Evolutionary conservation across 805 yeast species (phyloP), one percentile per base, ranked within the genome.

Genomic region (Cyberlindnera veronae): DNA sequence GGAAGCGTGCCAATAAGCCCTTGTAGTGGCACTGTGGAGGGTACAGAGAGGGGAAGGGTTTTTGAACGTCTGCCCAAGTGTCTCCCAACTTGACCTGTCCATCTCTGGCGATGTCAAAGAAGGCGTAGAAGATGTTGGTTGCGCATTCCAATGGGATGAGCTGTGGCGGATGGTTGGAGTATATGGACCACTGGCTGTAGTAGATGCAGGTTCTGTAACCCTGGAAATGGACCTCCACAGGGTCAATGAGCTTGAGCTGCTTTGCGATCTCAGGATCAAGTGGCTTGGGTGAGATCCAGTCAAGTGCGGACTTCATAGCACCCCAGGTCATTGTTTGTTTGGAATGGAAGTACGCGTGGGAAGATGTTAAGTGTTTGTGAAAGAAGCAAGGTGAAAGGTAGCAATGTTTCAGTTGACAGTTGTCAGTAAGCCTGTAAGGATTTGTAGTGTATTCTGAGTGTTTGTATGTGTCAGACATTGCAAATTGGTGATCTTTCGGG

Each of bases 101-200:
- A 12, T 16, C 13, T 7, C 14, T 6, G 6, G 14, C 6, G 21
- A 89, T 71, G 24, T 73, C 64, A 36, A 85, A 68, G 60, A 91
- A 91, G 0, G 96, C 84, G 60, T 84, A 93, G 53, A 81, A 80
- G 2, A 93, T 59, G 47, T 86, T 84, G 15, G 95, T 77, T 0
- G 84, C 56, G 10, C 59, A 50, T 0, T 69, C 58, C 2, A 72
- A 59, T 2, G 90, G 86, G 6, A 90, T 72, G 40, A 84, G 79
- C 16, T 62, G 61, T 2, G 84, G 93, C 38, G 61, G 64, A 61
- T 74, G 86, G 46, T 63, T 62, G 24, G 78, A 69, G 54, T 87
- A 86, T 14, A 81, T 77, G 0, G 84, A 70, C 91, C 91, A 84
- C 45, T 44, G 49, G 4, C 81, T 61, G 44, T 71, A 77, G 51